These are phyloP conservation scores for Diaporthe destruens DNA, from an alignment of 2,329 filamentous ascomycete species.

Conservation along the genomic window DNA sequence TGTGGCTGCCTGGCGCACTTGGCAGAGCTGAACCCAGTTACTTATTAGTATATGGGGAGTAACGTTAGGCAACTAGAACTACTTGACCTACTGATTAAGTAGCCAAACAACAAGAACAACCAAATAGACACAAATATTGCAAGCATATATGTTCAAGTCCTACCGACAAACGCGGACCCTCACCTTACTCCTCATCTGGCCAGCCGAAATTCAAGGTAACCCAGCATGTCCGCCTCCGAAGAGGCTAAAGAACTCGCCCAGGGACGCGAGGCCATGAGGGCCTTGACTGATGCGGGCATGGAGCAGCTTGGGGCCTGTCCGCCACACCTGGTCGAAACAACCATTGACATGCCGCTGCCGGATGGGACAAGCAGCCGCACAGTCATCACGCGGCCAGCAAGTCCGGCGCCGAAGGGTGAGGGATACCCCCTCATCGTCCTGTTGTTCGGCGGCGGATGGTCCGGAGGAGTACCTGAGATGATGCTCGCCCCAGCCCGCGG, in stretches of 20 bases:
- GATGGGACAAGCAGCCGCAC: constrained; percentile 19
- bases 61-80: no score
- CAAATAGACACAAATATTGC: no score
- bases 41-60: no score
- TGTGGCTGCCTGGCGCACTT: constrained; percentile 1
- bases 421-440: constrained; percentile 27
- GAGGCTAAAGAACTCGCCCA: constrained; percentile 11
- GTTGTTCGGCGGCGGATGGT: constrained; percentile 25
- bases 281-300: constrained; percentile 2
- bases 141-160: no score
- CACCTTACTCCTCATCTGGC: neutral
- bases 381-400: constrained; percentile 23
- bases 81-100: no score
- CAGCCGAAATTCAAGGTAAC: neutral
- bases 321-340: constrained; percentile 2
- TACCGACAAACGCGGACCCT: neutral
- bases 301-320: constrained; percentile 24
- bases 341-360: constrained; percentile 14
- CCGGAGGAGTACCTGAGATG: constrained; percentile 26
- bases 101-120: no score
- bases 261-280: constrained; percentile 13
- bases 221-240: neutral
- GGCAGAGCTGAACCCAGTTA: neutral
- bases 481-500: constrained; percentile 28
- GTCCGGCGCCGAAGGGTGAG: neutral